Percentiles rank a stretch among this genome's conserved stretches.
phyloP scores from a whole-genome alignment of 2,329 filamentous ascomycete species.

The Coniosporium tulheliwenetii region DNA sequence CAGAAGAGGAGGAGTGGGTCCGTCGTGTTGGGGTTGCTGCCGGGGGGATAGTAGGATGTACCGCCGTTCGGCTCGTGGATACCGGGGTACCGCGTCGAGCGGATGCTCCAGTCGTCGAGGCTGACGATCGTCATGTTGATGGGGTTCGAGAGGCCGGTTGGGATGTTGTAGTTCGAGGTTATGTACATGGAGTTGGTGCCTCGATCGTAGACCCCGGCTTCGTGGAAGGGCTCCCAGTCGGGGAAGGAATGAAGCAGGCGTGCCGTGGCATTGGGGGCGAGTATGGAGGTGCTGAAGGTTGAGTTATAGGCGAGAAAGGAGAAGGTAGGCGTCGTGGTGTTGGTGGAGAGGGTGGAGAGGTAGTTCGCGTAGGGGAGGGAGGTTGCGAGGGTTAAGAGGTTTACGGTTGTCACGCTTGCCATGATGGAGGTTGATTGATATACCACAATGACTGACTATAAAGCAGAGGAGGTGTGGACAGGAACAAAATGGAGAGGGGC shows the following conservation, averaged over 20 bases:
- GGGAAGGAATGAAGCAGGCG: conserved; percentile 10
- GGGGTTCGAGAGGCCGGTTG: conserved; percentile 12
- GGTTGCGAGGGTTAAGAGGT: conserved; percentile 13
- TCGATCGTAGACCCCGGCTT: conserved; percentile 19
- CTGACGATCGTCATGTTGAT: conserved; percentile 19
- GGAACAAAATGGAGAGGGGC: no score
- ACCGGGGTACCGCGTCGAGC: conserved; percentile 2
- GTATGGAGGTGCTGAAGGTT: conserved; percentile 13
- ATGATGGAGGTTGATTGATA: conserved; percentile 5
- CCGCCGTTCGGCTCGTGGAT: conserved; percentile 15
- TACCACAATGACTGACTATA: no score
- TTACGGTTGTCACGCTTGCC: conserved; percentile 18
- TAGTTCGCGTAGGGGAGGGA: conserved; percentile 15
- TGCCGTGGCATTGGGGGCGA: conserved; percentile 14
- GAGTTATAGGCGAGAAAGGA: conserved; percentile 14
- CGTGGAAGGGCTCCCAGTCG: conserved; percentile 20
- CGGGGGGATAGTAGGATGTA: conserved; percentile 9
- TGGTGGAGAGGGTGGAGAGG: conserved; percentile 11
- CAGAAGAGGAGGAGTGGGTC: conserved; percentile 17
- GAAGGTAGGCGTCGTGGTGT: conserved; percentile 11
- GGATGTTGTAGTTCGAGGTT: conserved; percentile 19
- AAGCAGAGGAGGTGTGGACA: no score
- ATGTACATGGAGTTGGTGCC: conserved; percentile 24
- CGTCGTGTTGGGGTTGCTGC: conserved; percentile 14
- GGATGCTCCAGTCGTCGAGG: conserved; percentile 10